Conservation (phyloP, 176 grass and related monocot species). For the Elymus sibiricus region DNA sequence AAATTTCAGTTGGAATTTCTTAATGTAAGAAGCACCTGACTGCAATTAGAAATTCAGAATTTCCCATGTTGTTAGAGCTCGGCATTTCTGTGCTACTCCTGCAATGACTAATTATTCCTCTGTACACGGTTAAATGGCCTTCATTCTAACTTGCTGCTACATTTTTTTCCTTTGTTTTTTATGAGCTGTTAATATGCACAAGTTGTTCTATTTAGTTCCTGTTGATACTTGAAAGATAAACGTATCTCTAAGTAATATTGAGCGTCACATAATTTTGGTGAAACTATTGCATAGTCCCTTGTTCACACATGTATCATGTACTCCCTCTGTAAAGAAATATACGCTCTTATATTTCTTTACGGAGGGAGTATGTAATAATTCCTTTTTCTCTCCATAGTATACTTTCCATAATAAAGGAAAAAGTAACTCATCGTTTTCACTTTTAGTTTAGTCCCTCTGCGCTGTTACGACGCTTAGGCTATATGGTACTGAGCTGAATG, state of each 20-base stretch:
- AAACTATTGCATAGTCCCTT: background rate
- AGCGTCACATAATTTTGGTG: background rate
- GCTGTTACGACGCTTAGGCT: background rate
- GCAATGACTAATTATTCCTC: background rate
- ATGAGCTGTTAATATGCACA: background rate
- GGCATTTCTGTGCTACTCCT: background rate
- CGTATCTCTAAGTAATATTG: background rate
- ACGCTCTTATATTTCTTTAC: no score
- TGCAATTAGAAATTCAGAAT: background rate
- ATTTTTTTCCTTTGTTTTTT: background rate
- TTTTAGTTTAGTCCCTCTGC: background rate
- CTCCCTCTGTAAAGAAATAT: no score
- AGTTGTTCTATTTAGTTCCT: background rate
- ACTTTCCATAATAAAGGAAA: background rate
- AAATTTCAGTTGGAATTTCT: background rate
- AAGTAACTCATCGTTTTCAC: background rate
- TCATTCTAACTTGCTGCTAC: background rate
- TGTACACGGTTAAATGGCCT: background rate
- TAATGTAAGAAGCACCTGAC: background rate
- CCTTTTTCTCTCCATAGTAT: background rate
- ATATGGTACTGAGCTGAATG: background rate
- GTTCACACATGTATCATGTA: background rate
- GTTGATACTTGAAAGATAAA: background rate
- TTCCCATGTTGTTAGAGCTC: background rate
- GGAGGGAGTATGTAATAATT: constrained; percentile 2